Evolutionary conservation across 1,139 yeast genomes (phyloP).

Genomic region (Hemisphaericaspora subhashii): DNA sequence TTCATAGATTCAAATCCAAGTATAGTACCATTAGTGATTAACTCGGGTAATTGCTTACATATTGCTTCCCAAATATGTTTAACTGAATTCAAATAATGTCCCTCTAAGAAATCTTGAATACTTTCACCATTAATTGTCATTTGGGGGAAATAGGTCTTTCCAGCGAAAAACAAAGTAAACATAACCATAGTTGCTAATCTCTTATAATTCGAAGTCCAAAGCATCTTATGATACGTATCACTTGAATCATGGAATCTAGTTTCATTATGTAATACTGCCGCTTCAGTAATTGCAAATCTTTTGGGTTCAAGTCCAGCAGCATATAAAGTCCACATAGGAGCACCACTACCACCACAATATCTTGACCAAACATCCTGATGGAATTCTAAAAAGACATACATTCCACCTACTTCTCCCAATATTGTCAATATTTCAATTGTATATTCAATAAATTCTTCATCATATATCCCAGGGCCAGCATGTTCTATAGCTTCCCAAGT

Average conservation of each 20-base stretch:
- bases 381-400: conserved; percentile 81
- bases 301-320: conserved; percentile 89
- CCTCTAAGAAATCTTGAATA: conserved; percentile 76
- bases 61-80: conserved; percentile 55
- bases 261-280: conserved; percentile 72
- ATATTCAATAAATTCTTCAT: conserved; percentile 71
- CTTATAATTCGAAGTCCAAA: conserved; percentile 89
- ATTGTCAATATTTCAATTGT: conserved; percentile 61
- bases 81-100: conserved; percentile 59
- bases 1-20: conserved; percentile 85
- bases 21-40: conserved; percentile 53
- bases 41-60: conserved; percentile 46
- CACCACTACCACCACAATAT: conserved; percentile 91
- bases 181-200: conserved; percentile 75
- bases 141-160: conserved; percentile 67
- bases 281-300: conserved; percentile 64
- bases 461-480: conserved; percentile 81
- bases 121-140: conserved; percentile 68
- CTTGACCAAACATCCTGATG: conserved; percentile 97
- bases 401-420: conserved; percentile 64
- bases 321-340: conserved; percentile 92
- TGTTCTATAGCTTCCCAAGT: conserved; percentile 97
- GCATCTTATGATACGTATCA: conserved; percentile 74
- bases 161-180: conserved; percentile 87
- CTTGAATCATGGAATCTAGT: conserved; percentile 27